These are phyloP conservation scores for Lumnitzera racemosa DNA, from an alignment of 345 rosid genomes.

Conservation along the genomic window DNA sequence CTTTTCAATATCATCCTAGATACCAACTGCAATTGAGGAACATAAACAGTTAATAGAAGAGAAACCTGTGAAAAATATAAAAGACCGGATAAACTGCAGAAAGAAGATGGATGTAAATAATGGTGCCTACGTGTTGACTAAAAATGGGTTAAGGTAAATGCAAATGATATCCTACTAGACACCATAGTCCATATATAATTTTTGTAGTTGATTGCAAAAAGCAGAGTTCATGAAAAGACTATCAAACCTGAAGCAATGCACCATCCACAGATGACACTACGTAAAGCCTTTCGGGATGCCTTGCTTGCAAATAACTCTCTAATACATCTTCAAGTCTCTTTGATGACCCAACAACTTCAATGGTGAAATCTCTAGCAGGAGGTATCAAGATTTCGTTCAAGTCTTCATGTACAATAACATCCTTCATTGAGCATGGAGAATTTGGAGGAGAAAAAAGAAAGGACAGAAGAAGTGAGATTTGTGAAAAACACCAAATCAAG, in stretches of 20 bases:
- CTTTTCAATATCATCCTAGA: slow-evolving; percentile 8
- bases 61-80: background rate
- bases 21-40: slow-evolving; percentile 10
- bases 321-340: slow-evolving; percentile 14
- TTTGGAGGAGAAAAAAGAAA: background rate
- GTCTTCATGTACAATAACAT: slow-evolving; percentile 27
- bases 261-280: slow-evolving; percentile 17
- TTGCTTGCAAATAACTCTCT: slow-evolving; percentile 15
- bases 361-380: slow-evolving; percentile 10
- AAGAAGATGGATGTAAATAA: too few relatives aligned
- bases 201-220: too few relatives aligned
- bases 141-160: too few relatives aligned
- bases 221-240: background rate
- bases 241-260: slow-evolving; percentile 21
- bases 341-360: slow-evolving; percentile 23
- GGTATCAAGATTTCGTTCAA: slow-evolving; percentile 13
- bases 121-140: too few relatives aligned
- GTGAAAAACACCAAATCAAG: background rate
- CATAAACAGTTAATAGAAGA: background rate
- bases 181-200: too few relatives aligned
- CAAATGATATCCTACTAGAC: too few relatives aligned
- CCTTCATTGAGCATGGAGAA: slow-evolving; percentile 2
- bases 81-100: background rate
- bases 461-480: background rate
- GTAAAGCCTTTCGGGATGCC: slow-evolving; percentile 20